These are phyloP conservation scores for Geranium rotundifolium DNA, from an alignment of 345 rosid genomes.

Conservation along the genomic window DNA sequence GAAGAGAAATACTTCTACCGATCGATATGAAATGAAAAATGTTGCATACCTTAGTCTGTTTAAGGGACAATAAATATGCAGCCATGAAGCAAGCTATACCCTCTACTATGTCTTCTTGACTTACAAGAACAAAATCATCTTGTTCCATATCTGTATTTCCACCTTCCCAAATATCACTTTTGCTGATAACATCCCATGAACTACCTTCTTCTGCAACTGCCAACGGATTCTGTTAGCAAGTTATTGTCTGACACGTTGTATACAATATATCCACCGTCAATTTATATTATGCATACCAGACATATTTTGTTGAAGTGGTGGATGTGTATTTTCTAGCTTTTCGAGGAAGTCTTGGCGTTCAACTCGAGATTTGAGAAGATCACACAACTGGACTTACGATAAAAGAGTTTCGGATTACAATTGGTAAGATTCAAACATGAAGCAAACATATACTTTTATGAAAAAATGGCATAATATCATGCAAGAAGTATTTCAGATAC, in stretches of 20 bases:
- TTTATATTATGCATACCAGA: constrained; percentile 22
- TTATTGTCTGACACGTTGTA: neutral
- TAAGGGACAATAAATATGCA: constrained; percentile 68
- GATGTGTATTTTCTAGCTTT: constrained; percentile 56
- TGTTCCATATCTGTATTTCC: constrained; percentile 31
- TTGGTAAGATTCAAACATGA: neutral
- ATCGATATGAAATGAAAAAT: neutral
- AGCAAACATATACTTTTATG: too few species aligned
- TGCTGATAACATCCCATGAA: constrained; percentile 75
- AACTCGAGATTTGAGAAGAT: constrained; percentile 77
- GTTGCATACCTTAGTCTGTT: constrained; percentile 68
- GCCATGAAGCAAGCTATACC: constrained; percentile 95
- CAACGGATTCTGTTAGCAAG: neutral
- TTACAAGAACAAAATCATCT: constrained; percentile 83
- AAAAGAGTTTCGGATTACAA: neutral
- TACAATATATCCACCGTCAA: neutral
- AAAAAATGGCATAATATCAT: too few species aligned
- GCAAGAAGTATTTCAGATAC: too few species aligned
- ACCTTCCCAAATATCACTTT: constrained; percentile 65
- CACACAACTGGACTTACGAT: constrained; percentile 48
- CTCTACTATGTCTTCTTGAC: constrained; percentile 91
- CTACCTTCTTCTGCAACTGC: constrained; percentile 52
- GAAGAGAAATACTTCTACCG: neutral
- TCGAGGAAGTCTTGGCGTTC: constrained; percentile 64
- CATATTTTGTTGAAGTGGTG: constrained; percentile 30